A percentile compares a stretch with the other conserved stretches of the same genome.
Evolutionary conservation across 2,329 filamentous ascomycete species (phyloP).

Genomic region (Metarhizium guizhouense): DNA sequence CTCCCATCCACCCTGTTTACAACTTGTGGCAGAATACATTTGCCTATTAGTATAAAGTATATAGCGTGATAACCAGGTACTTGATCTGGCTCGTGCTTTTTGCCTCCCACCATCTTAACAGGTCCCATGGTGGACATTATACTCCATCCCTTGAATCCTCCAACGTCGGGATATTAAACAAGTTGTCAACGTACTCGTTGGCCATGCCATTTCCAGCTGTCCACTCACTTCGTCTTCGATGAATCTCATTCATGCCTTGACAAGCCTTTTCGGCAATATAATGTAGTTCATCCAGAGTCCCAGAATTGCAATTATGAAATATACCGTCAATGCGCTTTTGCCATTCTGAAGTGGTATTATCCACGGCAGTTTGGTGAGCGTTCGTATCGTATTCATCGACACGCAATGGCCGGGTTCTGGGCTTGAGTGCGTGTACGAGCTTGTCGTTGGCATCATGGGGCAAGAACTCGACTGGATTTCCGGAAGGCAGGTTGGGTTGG

Average conservation of each 20-base stretch:
- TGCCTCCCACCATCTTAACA: too few species aligned
- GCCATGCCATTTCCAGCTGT: constrained; percentile 19
- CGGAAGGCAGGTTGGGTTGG: constrained; percentile 25
- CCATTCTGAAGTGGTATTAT: constrained; percentile 32
- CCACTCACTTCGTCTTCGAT: constrained; percentile 24
- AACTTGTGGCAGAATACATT: too few species aligned
- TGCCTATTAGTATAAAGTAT: too few species aligned
- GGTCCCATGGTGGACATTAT: not conserved
- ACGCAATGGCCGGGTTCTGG: constrained; percentile 14
- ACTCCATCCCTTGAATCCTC: constrained; percentile 5
- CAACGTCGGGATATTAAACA: constrained; percentile 8
- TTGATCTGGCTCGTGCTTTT: too few species aligned
- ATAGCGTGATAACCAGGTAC: too few species aligned
- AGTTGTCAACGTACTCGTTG: constrained; percentile 22
- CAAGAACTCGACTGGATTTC: constrained; percentile 25
- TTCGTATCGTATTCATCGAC: constrained; percentile 27
- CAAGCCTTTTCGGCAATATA: constrained; percentile 34
- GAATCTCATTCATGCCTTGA: constrained; percentile 33
- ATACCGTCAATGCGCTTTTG: constrained; percentile 33
- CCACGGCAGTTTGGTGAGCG: constrained; percentile 27
- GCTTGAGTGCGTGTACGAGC: constrained; percentile 15
- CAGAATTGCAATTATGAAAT: constrained; percentile 34
- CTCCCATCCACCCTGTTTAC: too few species aligned
- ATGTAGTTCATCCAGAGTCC: constrained; percentile 34
- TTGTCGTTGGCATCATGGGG: constrained; percentile 19